These are phyloP conservation scores for Sporisorium reilianum DNA, from an alignment of 1,284 basidiomycete species.

Conservation along the genomic window DNA sequence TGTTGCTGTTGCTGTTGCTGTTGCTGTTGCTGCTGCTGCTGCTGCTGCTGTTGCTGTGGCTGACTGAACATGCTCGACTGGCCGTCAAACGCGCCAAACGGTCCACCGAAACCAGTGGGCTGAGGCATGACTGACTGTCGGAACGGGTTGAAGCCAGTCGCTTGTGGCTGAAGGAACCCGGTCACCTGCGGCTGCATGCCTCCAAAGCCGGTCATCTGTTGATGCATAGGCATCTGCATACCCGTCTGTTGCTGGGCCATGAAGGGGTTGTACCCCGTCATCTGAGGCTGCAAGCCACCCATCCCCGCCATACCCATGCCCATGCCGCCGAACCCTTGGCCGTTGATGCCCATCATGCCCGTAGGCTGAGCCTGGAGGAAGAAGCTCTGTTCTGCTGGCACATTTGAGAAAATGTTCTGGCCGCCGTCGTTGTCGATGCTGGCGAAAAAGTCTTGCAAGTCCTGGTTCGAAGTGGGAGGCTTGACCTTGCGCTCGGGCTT, in stretches of 20 bases:
- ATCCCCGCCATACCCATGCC: conserved; percentile 69
- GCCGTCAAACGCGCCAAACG: conserved; percentile 37
- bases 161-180: conserved; percentile 76
- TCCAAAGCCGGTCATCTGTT: conserved; percentile 75
- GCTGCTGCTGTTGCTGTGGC: conserved; percentile 37
- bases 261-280: conserved; percentile 72
- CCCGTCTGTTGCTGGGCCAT: conserved; percentile 52
- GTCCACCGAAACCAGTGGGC: conserved; percentile 52
- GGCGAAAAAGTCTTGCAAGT: conserved; percentile 87
- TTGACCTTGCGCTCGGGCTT: conserved; percentile 51
- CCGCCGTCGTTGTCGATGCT: conserved; percentile 87
- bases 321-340: conserved; percentile 63
- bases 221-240: conserved; percentile 70
- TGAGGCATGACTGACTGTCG: conserved; percentile 69
- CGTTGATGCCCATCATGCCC: conserved; percentile 53
- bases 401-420: conserved; percentile 76
- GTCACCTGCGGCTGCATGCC: conserved; percentile 68
- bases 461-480: conserved; percentile 66
- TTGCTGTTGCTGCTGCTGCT: conserved; percentile 28
- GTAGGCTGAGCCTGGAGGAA: conserved; percentile 56
- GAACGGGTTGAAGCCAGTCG: conserved; percentile 82
- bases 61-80: conserved; percentile 33
- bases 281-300: conserved; percentile 66
- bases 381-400: conserved; percentile 45
- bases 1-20: conserved; percentile 19